These are phyloP conservation scores for Lophiostoma macrostomum DNA, from an alignment of 495 filamentous ascomycete species.

Conservation along the genomic window DNA sequence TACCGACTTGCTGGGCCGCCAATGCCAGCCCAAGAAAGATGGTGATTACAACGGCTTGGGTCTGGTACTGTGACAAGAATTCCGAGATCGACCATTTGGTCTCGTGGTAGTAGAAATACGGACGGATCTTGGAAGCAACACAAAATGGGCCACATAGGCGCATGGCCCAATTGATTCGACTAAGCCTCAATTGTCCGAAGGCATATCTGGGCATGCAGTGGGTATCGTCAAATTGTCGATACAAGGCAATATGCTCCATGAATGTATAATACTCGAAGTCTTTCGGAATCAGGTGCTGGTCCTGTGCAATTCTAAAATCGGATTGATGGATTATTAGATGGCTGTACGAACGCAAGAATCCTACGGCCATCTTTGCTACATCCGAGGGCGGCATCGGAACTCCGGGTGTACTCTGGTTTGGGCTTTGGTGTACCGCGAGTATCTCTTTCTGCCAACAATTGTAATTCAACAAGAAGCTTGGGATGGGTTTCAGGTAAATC, in stretches of 20 bases:
- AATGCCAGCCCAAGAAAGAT: too few relatives aligned
- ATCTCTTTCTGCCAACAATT: conserved; percentile 1
- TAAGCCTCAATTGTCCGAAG: conserved; percentile 11
- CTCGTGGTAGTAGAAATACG: too few relatives aligned
- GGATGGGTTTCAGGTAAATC: conserved; percentile 6
- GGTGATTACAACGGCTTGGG: too few relatives aligned
- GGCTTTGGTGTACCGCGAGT: not conserved
- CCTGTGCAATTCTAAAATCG: conserved; percentile 10
- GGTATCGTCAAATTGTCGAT: conserved; percentile 3
- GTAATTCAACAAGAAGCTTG: conserved; percentile 3
- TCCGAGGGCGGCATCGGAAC: conserved; percentile 4
- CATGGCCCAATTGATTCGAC: conserved; percentile 11
- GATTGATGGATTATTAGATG: conserved; percentile 3
- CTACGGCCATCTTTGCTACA: conserved; percentile 1
- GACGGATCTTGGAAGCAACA: too few relatives aligned
- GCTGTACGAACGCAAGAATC: conserved; percentile 9
- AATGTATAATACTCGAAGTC: conserved; percentile 3
- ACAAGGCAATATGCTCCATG: conserved; percentile 5
- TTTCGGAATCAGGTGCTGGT: conserved; percentile 2
- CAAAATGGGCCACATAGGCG: conserved; percentile 7
- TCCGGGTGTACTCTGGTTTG: conserved; percentile 3
- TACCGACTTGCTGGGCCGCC: too few relatives aligned
- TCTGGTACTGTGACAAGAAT: too few relatives aligned
- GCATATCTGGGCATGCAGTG: not conserved
- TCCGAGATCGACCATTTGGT: too few relatives aligned